These are phyloP conservation scores for Coniella vitis DNA, from an alignment of 2,329 filamentous ascomycete genomes.

Conservation along the genomic window DNA sequence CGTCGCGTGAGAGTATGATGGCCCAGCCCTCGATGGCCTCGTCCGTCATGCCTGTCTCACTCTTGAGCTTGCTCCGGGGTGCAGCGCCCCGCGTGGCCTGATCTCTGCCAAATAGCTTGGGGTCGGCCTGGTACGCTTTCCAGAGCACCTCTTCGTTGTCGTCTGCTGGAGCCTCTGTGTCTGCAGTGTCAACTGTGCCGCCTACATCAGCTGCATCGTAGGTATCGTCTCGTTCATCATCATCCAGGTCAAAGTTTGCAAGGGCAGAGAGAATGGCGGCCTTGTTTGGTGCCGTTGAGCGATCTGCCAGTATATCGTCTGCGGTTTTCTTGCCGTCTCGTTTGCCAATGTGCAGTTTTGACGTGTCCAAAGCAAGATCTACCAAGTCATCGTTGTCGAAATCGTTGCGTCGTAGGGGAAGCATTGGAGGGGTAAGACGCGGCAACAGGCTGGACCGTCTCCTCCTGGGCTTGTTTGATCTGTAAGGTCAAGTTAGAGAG, in stretches of 20 bases:
- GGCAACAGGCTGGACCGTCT: slow-evolving; percentile 41
- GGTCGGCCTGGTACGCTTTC: slow-evolving; percentile 58
- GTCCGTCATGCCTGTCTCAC: slow-evolving; percentile 82
- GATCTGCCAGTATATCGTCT: slow-evolving; percentile 64
- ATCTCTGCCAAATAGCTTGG: slow-evolving; percentile 64
- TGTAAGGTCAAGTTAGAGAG: slow-evolving; percentile 18
- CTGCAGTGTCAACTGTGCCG: slow-evolving; percentile 68
- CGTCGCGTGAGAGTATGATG: slow-evolving; percentile 72
- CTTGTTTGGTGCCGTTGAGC: slow-evolving; percentile 62
- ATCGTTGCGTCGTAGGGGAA: slow-evolving; percentile 60
- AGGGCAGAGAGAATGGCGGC: slow-evolving; percentile 84
- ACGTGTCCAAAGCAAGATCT: slow-evolving; percentile 56
- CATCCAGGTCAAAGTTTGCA: slow-evolving; percentile 83
- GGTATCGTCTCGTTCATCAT: slow-evolving; percentile 94
- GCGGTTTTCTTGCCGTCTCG: slow-evolving; percentile 55
- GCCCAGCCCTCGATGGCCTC: slow-evolving; percentile 94
- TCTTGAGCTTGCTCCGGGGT: slow-evolving; percentile 56
- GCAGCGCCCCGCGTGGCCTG: slow-evolving; percentile 60
- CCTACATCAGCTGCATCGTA: slow-evolving; percentile 92
- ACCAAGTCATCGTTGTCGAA: slow-evolving; percentile 80
- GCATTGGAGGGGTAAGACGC: slow-evolving; percentile 48
- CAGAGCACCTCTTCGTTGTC: slow-evolving; percentile 67
- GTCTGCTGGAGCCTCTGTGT: slow-evolving; percentile 30
- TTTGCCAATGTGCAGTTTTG: slow-evolving; percentile 74
- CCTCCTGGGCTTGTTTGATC: slow-evolving; percentile 21